Percentiles rank a stretch among this genome's conserved stretches.
These are phyloP conservation scores for Hyaloperonospora brassicae DNA, from an alignment of 352 stramenopile species.

Conservation along the genomic window DNA sequence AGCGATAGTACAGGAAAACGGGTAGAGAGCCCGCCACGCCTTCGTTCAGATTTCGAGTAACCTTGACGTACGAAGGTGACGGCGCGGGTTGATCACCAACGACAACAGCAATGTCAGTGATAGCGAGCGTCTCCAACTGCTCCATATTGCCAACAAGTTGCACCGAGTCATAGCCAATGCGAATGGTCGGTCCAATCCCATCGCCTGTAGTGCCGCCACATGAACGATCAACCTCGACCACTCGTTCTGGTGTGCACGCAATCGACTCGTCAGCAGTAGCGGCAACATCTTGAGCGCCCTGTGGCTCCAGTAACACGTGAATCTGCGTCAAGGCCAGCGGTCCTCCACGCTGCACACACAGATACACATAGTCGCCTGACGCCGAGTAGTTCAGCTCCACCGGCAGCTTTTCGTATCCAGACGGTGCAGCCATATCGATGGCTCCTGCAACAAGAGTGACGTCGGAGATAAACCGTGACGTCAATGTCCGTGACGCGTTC, in stretches of 20 bases:
- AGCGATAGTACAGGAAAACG: slow-evolving; percentile 52
- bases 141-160: slow-evolving; percentile 24
- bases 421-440: slow-evolving; percentile 36
- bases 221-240: slow-evolving; percentile 20
- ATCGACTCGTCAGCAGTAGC: not conserved
- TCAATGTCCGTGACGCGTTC: slow-evolving; percentile 22
- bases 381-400: slow-evolving; percentile 55
- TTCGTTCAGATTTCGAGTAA: slow-evolving; percentile 51
- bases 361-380: slow-evolving; percentile 57
- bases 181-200: slow-evolving; percentile 19
- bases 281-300: slow-evolving; percentile 4
- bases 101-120: slow-evolving; percentile 53
- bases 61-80: slow-evolving; percentile 38
- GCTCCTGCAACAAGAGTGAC: slow-evolving; percentile 50
- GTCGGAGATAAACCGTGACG: slow-evolving; percentile 56
- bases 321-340: slow-evolving; percentile 34
- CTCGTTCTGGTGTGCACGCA: slow-evolving; percentile 5
- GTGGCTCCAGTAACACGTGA: slow-evolving; percentile 10
- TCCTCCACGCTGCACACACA: slow-evolving; percentile 57
- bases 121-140: slow-evolving; percentile 33
- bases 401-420: slow-evolving; percentile 47
- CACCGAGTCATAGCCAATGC: slow-evolving; percentile 30
- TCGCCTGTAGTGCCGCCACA: slow-evolving; percentile 18
- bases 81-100: slow-evolving; percentile 24
- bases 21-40: slow-evolving; percentile 16